Evolutionary conservation across 257 asterid genomes (phyloP).

Genomic region (Ehretia macrophylla): DNA sequence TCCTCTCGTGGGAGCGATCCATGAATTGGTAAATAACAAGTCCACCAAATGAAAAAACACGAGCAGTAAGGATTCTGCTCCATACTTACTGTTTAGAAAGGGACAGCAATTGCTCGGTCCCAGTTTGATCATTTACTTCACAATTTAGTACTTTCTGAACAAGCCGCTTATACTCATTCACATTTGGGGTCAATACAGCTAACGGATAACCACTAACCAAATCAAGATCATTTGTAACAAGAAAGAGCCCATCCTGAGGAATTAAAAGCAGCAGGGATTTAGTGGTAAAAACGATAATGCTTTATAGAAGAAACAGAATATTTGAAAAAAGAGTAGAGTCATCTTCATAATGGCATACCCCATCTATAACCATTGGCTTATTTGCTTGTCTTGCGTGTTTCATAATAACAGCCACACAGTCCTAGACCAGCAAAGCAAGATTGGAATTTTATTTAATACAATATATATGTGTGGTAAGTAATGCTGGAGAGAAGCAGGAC

Average conservation of each 20-base stretch:
- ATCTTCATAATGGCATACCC: slow-evolving; percentile 48
- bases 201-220: slow-evolving; percentile 76
- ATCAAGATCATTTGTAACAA: slow-evolving; percentile 73
- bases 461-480: too few species aligned
- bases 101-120: slow-evolving; percentile 63
- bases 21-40: not conserved
- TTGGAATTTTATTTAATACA: not conserved
- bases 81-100: slow-evolving; percentile 67
- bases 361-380: slow-evolving; percentile 92
- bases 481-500: too few species aligned
- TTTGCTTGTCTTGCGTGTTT: slow-evolving; percentile 74
- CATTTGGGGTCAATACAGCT: slow-evolving; percentile 92
- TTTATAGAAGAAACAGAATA: too few species aligned
- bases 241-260: slow-evolving; percentile 91
- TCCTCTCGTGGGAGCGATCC: too few species aligned
- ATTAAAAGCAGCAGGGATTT: slow-evolving; percentile 16
- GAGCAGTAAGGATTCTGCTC: not conserved
- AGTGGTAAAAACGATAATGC: slow-evolving; percentile 9
- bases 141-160: slow-evolving; percentile 64
- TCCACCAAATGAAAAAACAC: not conserved
- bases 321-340: slow-evolving; percentile 8
- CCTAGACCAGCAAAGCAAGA: slow-evolving; percentile 41
- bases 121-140: slow-evolving; percentile 69
- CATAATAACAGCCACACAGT: slow-evolving; percentile 85
- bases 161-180: slow-evolving; percentile 91